Evolutionary conservation across 2,329 filamentous ascomycete species (phyloP).

Genomic region (Botrytis tulipae): DNA sequence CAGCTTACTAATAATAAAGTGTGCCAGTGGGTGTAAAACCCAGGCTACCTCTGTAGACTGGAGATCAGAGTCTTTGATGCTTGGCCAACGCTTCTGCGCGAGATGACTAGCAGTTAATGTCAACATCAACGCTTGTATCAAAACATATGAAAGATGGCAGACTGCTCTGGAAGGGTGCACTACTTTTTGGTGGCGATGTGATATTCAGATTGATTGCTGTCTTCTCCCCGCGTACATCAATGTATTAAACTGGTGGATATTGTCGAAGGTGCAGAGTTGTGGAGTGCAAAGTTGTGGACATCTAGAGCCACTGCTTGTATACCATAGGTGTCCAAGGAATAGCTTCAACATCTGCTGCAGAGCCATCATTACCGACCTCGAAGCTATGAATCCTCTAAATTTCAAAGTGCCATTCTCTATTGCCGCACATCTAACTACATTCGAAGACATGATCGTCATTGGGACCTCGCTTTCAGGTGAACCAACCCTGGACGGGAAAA

Average conservation of each 20-base stretch:
- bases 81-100: neutral
- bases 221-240: neutral
- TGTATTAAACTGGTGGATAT: neutral
- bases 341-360: neutral
- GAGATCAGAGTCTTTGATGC: neutral
- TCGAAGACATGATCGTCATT: neutral
- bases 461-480: neutral
- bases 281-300: neutral
- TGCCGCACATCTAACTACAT: neutral
- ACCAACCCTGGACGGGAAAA: neutral
- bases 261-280: neutral
- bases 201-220: neutral
- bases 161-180: neutral
- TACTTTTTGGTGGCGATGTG: neutral
- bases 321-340: accelerated
- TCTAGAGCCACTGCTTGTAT: neutral
- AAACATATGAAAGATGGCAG: accelerated
- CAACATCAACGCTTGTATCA: neutral
- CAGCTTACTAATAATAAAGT: neutral
- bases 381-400: neutral
- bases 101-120: neutral
- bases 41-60: neutral
- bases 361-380: neutral
- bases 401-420: neutral
- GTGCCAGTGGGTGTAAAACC: neutral